phyloP scores from a whole-genome alignment of 176 grass and related monocot genomes.

The Hordeum marinum region DNA sequence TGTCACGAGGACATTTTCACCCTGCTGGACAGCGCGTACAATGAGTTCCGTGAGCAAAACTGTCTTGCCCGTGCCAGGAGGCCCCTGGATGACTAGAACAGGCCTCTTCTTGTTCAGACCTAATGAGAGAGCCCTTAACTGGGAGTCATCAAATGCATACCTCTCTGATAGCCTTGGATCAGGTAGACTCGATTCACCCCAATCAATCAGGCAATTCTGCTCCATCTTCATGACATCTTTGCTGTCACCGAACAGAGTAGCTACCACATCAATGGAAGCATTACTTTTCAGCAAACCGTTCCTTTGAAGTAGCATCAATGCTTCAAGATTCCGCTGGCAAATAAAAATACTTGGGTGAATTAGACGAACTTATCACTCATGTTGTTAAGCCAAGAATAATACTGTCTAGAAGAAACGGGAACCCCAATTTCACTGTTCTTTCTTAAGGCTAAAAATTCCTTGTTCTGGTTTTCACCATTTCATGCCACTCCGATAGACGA shows the following conservation, averaged over 20 bases:
- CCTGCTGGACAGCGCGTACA: constrained; percentile 68
- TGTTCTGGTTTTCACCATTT: constrained; percentile 7
- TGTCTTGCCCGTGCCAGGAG: constrained; percentile 95
- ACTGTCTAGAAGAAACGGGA: background rate
- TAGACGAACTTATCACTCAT: background rate
- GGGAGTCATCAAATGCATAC: constrained; percentile 65
- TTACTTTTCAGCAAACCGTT: constrained; percentile 82
- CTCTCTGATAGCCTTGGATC: constrained; percentile 42
- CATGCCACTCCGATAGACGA: background rate
- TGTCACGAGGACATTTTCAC: constrained; percentile 77
- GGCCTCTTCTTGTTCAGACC: constrained; percentile 90
- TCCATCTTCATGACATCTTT: constrained; percentile 64
- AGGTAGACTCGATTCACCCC: constrained; percentile 33
- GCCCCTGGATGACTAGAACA: constrained; percentile 76
- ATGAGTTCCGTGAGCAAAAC: constrained; percentile 74
- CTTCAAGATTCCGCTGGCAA: constrained; percentile 91
- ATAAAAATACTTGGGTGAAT: constrained; percentile 31
- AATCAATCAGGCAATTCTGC: constrained; percentile 55
- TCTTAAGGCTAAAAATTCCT: background rate
- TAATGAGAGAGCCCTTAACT: constrained; percentile 67
- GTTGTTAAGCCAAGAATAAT: constrained; percentile 3
- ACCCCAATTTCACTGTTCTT: background rate
- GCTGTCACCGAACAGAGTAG: constrained; percentile 76
- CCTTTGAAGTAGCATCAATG: constrained; percentile 85
- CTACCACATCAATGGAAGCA: constrained; percentile 67